Percentiles rank a stretch among this genome's conserved stretches.
Conservation (phyloP, 2,329 filamentous ascomycete species). For the Nemania bipapillata region DNA sequence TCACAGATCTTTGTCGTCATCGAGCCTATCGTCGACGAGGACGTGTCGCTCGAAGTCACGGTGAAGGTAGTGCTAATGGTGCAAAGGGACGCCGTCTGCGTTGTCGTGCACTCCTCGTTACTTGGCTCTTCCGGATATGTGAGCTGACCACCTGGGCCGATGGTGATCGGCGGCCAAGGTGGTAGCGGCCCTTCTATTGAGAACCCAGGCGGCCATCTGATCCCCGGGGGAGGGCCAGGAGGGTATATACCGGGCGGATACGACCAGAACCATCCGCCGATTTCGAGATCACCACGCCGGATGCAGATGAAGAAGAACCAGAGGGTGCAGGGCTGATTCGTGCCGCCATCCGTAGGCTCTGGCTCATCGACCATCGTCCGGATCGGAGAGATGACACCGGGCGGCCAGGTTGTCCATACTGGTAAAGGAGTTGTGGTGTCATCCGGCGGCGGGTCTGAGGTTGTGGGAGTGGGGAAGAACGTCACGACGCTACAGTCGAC, state of each 20-base stretch:
- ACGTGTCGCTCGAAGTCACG: neutral
- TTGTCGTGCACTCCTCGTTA: neutral
- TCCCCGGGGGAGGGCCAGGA: neutral
- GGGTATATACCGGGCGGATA: constrained; percentile 15
- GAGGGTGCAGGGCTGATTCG: neutral
- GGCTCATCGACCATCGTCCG: constrained; percentile 10
- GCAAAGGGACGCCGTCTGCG: constrained; percentile 4
- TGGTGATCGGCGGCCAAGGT: constrained; percentile 16
- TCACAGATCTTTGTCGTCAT: neutral
- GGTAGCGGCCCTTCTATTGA: constrained; percentile 9
- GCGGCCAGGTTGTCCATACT: constrained; percentile 27
- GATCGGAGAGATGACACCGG: constrained; percentile 11
- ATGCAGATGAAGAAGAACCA: constrained; percentile 29
- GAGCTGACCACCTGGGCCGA: neutral
- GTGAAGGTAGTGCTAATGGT: neutral
- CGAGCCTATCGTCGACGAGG: neutral
- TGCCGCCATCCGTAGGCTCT: constrained; percentile 13
- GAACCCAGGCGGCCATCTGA: constrained; percentile 10
- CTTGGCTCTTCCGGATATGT: constrained; percentile 6
- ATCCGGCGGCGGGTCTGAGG: neutral
- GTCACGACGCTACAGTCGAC: constrained; percentile 17
- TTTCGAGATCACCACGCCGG: neutral
- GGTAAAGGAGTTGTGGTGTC: constrained; percentile 3
- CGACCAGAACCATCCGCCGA: constrained; percentile 6
- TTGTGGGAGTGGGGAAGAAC: neutral